Percentiles rank a stretch among this genome's conserved stretches.
Conservation (phyloP, 495 filamentous ascomycete genomes). For the Chaetomium fimeti region DNA sequence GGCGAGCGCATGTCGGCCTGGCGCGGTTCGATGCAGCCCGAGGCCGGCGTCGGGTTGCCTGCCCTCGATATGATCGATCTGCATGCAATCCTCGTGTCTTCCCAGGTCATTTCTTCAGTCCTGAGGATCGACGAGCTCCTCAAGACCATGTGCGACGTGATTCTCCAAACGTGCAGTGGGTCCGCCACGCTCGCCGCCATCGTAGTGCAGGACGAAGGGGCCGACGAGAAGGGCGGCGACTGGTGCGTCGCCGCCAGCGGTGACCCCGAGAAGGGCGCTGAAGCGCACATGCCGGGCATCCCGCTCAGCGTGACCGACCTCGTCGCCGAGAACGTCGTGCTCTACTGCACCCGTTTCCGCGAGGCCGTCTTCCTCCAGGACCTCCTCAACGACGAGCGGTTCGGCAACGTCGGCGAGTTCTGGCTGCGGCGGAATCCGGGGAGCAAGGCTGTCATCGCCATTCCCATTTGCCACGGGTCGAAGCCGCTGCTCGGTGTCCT, state of each 20-base stretch:
- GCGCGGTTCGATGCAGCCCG: constrained; percentile 51
- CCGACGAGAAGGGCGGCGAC: constrained; percentile 29
- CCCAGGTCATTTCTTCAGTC: constrained; percentile 87
- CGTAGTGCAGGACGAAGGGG: constrained; percentile 43
- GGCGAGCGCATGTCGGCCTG: constrained; percentile 66
- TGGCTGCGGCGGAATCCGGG: constrained; percentile 66
- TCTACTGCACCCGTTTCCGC: constrained; percentile 80
- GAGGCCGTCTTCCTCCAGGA: constrained; percentile 83
- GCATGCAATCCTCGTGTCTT: constrained; percentile 81
- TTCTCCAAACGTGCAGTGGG: constrained; percentile 78
- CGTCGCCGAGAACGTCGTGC: constrained; percentile 73
- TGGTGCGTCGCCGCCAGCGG: constrained; percentile 73
- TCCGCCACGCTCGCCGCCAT: constrained; percentile 76
- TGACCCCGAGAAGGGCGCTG: constrained; percentile 64
- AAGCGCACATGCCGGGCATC: constrained; percentile 60
- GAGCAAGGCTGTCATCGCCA: constrained; percentile 76
- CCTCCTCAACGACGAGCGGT: constrained; percentile 78
- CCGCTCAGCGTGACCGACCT: constrained; percentile 60
- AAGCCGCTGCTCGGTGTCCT: constrained; percentile 76
- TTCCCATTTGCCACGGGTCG: constrained; percentile 78
- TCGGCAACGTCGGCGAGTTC: constrained; percentile 72
- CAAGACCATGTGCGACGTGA: constrained; percentile 87
- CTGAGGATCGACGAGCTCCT: constrained; percentile 79
- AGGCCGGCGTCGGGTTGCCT: constrained; percentile 52
- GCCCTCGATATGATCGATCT: constrained; percentile 80